phyloP scores from a whole-genome alignment of 257 asterid genomes.

The Solanum tacnaense region DNA sequence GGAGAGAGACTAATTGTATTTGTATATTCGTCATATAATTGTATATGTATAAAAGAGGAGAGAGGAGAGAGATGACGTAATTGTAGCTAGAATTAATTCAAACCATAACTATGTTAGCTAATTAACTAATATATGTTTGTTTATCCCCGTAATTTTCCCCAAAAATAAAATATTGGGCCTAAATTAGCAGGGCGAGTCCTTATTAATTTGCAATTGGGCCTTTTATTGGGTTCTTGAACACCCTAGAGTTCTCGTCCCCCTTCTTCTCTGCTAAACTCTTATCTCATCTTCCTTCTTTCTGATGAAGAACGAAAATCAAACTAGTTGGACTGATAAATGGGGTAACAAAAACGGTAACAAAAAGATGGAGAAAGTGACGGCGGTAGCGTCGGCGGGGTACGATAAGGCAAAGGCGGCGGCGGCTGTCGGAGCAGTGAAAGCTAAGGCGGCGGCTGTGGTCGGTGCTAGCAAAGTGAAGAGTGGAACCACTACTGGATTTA shows the following conservation, averaged over 20 bases:
- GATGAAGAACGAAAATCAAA: background rate
- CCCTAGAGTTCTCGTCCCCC: background rate
- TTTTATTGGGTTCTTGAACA: background rate
- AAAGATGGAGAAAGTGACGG: constrained; percentile 4
- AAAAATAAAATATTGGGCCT: background rate
- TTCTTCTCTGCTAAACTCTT: background rate
- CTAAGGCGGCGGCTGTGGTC: constrained; percentile 1
- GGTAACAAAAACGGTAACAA: background rate
- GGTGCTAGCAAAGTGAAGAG: constrained; percentile 1
- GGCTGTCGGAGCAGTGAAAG: constrained; percentile 9
- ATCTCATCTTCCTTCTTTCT: background rate
- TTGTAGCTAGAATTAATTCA: too few relatives aligned
- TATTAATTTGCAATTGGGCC: background rate
- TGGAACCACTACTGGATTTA: constrained; percentile 2
- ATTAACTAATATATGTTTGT: too few relatives aligned
- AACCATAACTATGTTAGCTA: too few relatives aligned
- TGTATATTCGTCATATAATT: too few relatives aligned
- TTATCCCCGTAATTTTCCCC: too few relatives aligned
- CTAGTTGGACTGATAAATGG: constrained; percentile 8
- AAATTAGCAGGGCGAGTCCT: too few relatives aligned
- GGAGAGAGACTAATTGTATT: too few relatives aligned
- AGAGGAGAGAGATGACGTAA: too few relatives aligned
- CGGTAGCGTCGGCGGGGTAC: constrained; percentile 8
- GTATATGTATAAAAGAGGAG: too few relatives aligned
- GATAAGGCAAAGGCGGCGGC: constrained; percentile 13